phyloP scores from a whole-genome alignment of 768 basidiomycete genomes.

The Cystofilobasidium bisporidii region DNA sequence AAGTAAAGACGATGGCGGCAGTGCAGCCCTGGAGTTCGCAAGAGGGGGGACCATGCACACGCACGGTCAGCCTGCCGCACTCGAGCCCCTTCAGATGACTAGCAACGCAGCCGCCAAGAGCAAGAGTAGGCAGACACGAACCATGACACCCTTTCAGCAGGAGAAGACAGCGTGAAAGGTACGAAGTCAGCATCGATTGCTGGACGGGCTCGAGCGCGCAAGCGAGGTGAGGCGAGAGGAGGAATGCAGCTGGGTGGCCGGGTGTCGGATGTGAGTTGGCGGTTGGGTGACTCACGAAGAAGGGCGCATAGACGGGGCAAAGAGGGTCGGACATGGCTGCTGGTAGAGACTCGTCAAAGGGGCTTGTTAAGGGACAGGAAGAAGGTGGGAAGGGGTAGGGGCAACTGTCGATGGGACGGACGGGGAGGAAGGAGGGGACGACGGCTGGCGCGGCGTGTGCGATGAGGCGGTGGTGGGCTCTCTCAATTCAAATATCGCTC shows the following conservation, averaged over 20 bases:
- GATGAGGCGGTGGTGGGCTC: no score
- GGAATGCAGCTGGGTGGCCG: not conserved
- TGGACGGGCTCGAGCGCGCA: not conserved
- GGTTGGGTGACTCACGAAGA: constrained; percentile 51
- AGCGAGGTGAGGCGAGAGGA: not conserved
- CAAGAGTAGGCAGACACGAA: constrained; percentile 44
- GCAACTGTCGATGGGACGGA: not conserved
- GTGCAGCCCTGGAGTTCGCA: constrained; percentile 67
- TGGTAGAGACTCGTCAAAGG: not conserved
- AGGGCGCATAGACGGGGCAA: constrained; percentile 77
- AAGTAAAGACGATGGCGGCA: constrained; percentile 93
- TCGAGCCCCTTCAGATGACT: not conserved
- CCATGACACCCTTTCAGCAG: constrained; percentile 57
- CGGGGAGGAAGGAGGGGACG: no score
- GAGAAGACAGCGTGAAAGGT: not conserved
- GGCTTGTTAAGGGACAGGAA: not conserved
- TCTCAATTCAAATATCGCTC: no score
- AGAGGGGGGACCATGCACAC: not conserved
- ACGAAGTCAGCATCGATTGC: not conserved
- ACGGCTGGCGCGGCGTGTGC: no score
- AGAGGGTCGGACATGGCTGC: constrained; percentile 38
- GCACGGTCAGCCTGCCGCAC: not conserved
- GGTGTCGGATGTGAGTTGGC: not conserved
- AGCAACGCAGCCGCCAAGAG: not conserved
- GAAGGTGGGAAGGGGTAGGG: not conserved